A percentile compares a stretch with the other conserved stretches of the same genome.
phyloP scores from a whole-genome alignment of 2,329 filamentous ascomycete genomes.

The Colletotrichum sansevieriae region DNA sequence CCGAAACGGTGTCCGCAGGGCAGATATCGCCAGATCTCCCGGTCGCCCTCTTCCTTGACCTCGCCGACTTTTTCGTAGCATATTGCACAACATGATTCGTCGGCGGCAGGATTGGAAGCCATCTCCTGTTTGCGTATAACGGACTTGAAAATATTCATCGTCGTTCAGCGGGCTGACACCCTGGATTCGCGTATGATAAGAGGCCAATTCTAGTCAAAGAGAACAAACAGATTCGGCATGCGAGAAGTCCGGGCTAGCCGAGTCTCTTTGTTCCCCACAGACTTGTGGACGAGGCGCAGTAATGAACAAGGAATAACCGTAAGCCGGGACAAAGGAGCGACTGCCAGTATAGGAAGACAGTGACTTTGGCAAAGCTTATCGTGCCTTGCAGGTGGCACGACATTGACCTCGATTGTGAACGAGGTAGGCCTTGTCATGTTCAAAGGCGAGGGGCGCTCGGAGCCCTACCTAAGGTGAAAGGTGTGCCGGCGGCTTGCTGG shows the following conservation, averaged over 20 bases:
- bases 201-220: slow-evolving; percentile 4
- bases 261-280: slow-evolving; percentile 19
- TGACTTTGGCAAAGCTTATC: slow-evolving; percentile 39
- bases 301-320: slow-evolving; percentile 24
- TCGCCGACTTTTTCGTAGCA: slow-evolving; percentile 58
- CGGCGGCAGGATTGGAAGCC: slow-evolving; percentile 35
- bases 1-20: slow-evolving; percentile 61
- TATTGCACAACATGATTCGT: slow-evolving; percentile 53
- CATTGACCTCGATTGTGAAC: slow-evolving; percentile 35
- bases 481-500: slow-evolving; percentile 27
- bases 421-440: slow-evolving; percentile 29
- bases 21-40: slow-evolving; percentile 56
- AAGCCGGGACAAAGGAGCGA: slow-evolving; percentile 21
- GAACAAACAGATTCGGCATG: background rate
- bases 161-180: slow-evolving; percentile 18
- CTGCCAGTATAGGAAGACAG: slow-evolving; percentile 17
- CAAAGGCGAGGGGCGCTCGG: slow-evolving; percentile 33
- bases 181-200: slow-evolving; percentile 18
- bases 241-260: slow-evolving; percentile 7
- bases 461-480: slow-evolving; percentile 35
- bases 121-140: slow-evolving; percentile 43
- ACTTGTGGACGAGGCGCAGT: slow-evolving; percentile 12
- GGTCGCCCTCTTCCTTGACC: slow-evolving; percentile 52
- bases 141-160: slow-evolving; percentile 39
- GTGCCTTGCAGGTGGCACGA: slow-evolving; percentile 40